phyloP scores from a whole-genome alignment of 176 grass and related monocot species.

The Raddia guianensis region DNA sequence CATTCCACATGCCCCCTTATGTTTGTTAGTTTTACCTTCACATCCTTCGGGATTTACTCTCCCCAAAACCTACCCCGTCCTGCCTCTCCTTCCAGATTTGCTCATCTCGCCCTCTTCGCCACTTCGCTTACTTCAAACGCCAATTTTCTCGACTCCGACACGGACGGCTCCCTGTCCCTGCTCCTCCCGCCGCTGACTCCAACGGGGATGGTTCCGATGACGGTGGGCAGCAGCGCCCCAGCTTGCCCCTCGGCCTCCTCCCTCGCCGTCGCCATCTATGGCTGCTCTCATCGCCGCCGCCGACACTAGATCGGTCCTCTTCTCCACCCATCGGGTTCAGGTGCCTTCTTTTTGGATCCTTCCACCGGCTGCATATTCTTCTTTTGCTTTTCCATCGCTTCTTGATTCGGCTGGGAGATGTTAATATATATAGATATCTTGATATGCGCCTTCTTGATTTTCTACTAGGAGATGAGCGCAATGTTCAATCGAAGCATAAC shows the following conservation, averaged over 20 bases:
- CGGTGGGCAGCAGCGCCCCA: too few species aligned
- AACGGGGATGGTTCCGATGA: too few species aligned
- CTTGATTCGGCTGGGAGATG: not conserved
- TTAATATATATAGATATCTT: not conserved
- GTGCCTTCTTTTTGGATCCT: constrained; percentile 14
- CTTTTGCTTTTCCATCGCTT: not conserved
- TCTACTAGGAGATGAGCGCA: constrained; percentile 30
- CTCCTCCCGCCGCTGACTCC: too few species aligned
- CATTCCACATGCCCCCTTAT: too few species aligned
- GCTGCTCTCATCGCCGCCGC: constrained; percentile 20
- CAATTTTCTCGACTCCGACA: too few species aligned
- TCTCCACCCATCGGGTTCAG: constrained; percentile 20
- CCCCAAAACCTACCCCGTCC: too few species aligned
- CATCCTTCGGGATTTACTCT: too few species aligned
- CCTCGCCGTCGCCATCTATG: constrained; percentile 21
- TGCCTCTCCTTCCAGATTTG: too few species aligned
- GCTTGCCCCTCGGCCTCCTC: not conserved
- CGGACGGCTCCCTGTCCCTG: too few species aligned
- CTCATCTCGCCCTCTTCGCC: too few species aligned
- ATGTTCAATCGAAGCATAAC: constrained; percentile 19
- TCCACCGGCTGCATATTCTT: not conserved
- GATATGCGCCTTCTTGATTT: not conserved
- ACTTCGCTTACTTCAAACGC: too few species aligned
- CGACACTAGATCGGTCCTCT: constrained; percentile 10
- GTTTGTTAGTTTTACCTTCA: too few species aligned